These are phyloP conservation scores for Saccharomycopsis fermentans DNA, from an alignment of 805 yeast genomes.

Conservation along the genomic window DNA sequence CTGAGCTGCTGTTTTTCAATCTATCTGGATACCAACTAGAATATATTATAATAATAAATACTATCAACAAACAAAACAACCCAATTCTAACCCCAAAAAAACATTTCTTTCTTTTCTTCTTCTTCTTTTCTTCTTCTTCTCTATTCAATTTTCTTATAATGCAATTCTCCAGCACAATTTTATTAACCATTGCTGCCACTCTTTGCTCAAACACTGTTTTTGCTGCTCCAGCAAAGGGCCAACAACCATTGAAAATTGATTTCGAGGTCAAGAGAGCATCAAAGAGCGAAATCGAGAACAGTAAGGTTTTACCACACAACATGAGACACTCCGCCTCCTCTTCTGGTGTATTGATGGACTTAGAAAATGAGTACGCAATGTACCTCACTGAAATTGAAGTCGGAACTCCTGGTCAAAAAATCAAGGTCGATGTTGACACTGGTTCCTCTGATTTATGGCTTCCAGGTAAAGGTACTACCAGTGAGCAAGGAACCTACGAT, in stretches of 20 bases:
- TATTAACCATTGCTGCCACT: constrained; percentile 3
- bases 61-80: not conserved
- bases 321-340: constrained; percentile 1
- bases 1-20: no score
- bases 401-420: constrained; percentile 22
- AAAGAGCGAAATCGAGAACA: not conserved
- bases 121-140: not conserved
- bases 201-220: constrained; percentile 2
- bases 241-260: constrained; percentile 8
- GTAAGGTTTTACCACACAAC: not conserved
- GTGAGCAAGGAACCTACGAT: constrained; percentile 31
- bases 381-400: constrained; percentile 23
- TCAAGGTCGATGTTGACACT: constrained; percentile 24
- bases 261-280: constrained; percentile 10
- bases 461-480: constrained; percentile 10
- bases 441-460: constrained; percentile 29
- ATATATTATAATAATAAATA: no score
- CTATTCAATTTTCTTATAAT: not conserved
- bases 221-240: constrained; percentile 8
- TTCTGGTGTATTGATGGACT: constrained; percentile 8
- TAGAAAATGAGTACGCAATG: constrained; percentile 12
- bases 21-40: no score
- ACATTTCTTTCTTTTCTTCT: not conserved
- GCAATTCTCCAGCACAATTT: constrained; percentile 12
- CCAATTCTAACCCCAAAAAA: not conserved